Base-by-base conservation (phyloP, 345 rosid species). In the Garcia nutans region DNA sequence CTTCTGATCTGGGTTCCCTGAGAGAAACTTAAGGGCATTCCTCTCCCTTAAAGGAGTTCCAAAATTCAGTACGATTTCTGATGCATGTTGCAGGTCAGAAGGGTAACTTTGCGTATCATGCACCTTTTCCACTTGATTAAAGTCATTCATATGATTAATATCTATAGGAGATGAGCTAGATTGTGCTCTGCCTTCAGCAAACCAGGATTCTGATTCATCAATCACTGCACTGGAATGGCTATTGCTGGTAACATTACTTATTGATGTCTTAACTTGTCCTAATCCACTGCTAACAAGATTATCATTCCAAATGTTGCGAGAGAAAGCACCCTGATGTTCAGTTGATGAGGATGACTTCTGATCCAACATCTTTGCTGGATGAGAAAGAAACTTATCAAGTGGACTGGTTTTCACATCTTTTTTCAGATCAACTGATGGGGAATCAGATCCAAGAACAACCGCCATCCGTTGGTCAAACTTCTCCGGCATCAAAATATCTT, bases 321-420 rank as follows among this genome's bases (percentile, higher is more conserved):
- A 71, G 56, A 67, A 59, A 72, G 28, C 78, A 59, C 54, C 61
- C 17, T 70, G 78, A 69, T 66, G 12, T 78, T 80, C 66, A 72
- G 69, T 55, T 67, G 69, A 62, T 62, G 88, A 81, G 65, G 83
- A 73, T 63, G 72, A 60, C 37, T 49, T 80, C 68, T 70, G 79
- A 77, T 82, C 82, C 73, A 84, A 73, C 55, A 70, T 81, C 68
- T 85, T 84, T 71, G 70, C 70, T 57, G 78, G 79, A 76, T 85
- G 74, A 77, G 84, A 80, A 78, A 68, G 73, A 75, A 81, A 67
- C 74, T 59, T 78, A 63, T 79, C 72, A 74, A 80, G 66, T 47
- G 31, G 72, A 77, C 45, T 63, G 24, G 71, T 60, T 54, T 69
- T 64, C 57, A 23, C 60, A 78, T 81, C 73, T 70, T 75, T 70